Percentiles rank a stretch among this genome's conserved stretches.
phyloP scores from a whole-genome alignment of 1,284 basidiomycete species.

The Cryptococcus floricola region DNA sequence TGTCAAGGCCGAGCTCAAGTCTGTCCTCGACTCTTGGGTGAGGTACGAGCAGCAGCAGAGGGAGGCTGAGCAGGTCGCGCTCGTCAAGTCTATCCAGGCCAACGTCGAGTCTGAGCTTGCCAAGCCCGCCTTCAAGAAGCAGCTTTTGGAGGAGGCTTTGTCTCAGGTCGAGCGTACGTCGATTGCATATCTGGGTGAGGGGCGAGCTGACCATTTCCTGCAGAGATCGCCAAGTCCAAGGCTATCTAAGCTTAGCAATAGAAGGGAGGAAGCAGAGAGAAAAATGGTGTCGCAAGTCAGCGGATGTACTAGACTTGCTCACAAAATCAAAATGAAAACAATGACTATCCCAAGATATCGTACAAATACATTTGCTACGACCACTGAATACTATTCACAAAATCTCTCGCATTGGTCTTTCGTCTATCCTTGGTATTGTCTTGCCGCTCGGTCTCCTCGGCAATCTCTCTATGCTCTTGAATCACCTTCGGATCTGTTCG shows the following conservation, averaged over 20 bases:
- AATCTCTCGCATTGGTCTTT: too few species aligned
- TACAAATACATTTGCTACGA: background rate
- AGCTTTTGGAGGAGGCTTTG: slow-evolving; percentile 79
- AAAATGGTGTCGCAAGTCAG: slow-evolving; percentile 1
- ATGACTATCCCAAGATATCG: too few species aligned
- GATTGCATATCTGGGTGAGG: background rate
- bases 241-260: slow-evolving; percentile 54
- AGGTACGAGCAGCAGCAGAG: slow-evolving; percentile 95
- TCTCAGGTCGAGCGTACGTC: slow-evolving; percentile 88
- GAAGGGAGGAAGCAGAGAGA: background rate
- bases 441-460: background rate
- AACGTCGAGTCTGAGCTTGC: slow-evolving; percentile 77
- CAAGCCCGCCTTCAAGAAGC: slow-evolving; percentile 91
- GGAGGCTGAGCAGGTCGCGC: slow-evolving; percentile 89
- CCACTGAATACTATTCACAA: too few species aligned
- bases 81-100: slow-evolving; percentile 80
- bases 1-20: slow-evolving; percentile 84
- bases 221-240: slow-evolving; percentile 68
- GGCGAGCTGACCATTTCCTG: slow-evolving; percentile 6
- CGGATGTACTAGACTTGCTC: slow-evolving; percentile 10
- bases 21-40: slow-evolving; percentile 96
- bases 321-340: slow-evolving; percentile 11
- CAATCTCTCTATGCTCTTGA: slow-evolving; percentile 12
- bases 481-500: background rate
- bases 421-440: background rate